These are phyloP conservation scores for Vararia minispora DNA, from an alignment of 768 basidiomycete species.

Conservation along the genomic window DNA sequence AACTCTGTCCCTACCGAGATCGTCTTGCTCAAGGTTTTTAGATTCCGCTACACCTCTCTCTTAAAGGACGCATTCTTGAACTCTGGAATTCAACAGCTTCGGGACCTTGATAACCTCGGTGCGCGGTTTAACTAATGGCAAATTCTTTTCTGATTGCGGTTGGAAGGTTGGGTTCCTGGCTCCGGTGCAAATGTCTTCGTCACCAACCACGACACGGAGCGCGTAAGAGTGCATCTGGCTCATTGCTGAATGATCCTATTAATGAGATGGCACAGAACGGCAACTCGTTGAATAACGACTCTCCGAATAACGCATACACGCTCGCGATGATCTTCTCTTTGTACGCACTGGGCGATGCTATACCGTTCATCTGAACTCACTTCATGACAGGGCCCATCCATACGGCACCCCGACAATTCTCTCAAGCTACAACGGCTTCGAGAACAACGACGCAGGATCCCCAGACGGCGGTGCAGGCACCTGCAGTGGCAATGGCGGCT, in stretches of 20 bases:
- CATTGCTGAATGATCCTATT: neutral
- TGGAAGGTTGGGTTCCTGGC: constrained; percentile 15
- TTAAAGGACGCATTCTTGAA: constrained; percentile 16
- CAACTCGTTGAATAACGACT: constrained; percentile 15
- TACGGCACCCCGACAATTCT: constrained; percentile 21
- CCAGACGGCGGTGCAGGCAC: constrained; percentile 19
- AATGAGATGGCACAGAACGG: constrained; percentile 11
- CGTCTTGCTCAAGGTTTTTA: constrained; percentile 2
- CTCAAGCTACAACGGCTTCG: constrained; percentile 16
- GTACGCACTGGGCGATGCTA: constrained; percentile 1
- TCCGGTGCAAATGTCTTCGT: constrained; percentile 20
- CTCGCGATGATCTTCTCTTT: constrained; percentile 19
- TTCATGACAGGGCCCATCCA: constrained; percentile 12
- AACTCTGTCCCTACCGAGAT: neutral
- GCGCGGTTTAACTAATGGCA: too few species aligned
- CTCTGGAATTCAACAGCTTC: constrained; percentile 12
- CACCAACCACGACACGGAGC: constrained; percentile 22
- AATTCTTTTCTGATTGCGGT: too few species aligned
- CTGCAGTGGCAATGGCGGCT: constrained; percentile 13
- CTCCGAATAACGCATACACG: constrained; percentile 17
- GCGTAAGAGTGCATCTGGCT: constrained; percentile 9
- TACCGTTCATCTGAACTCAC: neutral
- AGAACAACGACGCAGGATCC: constrained; percentile 16
- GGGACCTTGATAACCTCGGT: constrained; percentile 13
- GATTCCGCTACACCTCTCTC: constrained; percentile 18